Base-by-base conservation (phyloP, 305 asterid genomes). In the Solanum hybrid region DNA sequence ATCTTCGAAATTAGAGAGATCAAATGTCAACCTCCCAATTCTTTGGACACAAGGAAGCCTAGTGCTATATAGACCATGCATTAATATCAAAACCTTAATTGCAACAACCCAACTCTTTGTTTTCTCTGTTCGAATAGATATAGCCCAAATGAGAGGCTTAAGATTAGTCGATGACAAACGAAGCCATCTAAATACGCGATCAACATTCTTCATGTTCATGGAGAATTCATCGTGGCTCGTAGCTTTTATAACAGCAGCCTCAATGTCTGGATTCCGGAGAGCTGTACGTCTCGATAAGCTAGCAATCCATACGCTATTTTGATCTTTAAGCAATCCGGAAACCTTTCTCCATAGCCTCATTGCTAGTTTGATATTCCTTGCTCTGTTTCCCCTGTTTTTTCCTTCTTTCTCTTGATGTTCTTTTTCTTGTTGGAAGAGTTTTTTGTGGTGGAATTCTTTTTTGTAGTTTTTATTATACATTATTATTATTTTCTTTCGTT, bases 281-380 rank as follows among this genome's bases (percentile, higher is more conserved):
- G 94, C 38, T 14, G 96, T 90, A 84, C 94, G 91, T 88, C 94
- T 92, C 7, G 95, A 81, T 37, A 95, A 90, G 60, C 90, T 91
- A 1, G 98, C 94, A 77, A 92, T 92, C 93, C 92, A 95, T 38
- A 95, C 79, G 95, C 99, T 97, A 85, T 89, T 92, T 34, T 91
- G 94, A 88, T 97, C 99, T 90, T 96, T 97, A 5, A 95, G 69
- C 24, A 87, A 92, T 64, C 93, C 97, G 77, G 95, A 90, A 88
- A 94, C 98, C 95, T 92, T 93, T 79, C 89, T 90, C 98, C 97
- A 96, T 32, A 95, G 93, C 96, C 96, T 93, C 99, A 97, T 97
- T 90, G 89, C 91, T 90, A 80, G 87, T 36, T 85, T 56, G 56
- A 78, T 78, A 36, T 82, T 22, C 17, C 26, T 12, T 81, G 27